phyloP scores from a whole-genome alignment of 441 rosid species.

The Pelargonium cotyledonis region DNA sequence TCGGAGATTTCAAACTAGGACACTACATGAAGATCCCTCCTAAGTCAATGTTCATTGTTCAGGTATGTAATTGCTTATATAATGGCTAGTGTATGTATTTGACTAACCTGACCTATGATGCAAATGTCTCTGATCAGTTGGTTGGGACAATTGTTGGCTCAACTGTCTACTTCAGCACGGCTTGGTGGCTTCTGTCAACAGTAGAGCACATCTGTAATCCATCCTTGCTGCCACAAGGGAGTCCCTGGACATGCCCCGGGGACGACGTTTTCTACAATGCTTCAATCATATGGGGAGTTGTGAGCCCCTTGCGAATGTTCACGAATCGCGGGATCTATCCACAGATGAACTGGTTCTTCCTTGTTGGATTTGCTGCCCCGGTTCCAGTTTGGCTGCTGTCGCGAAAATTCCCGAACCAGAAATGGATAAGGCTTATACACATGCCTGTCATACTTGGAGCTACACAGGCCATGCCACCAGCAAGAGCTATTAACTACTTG shows the following conservation, averaged over 20 bases:
- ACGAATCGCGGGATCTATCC: background rate
- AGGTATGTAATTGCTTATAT: background rate
- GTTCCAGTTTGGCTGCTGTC: background rate
- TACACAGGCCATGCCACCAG: background rate
- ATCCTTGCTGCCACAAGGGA: background rate
- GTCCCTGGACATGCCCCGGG: conserved; percentile 2
- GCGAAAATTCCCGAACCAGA: background rate
- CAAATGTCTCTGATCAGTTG: background rate
- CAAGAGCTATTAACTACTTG: background rate
- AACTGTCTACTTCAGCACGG: conserved; percentile 4
- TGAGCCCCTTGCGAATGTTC: background rate
- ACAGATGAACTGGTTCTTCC: conserved; percentile 1
- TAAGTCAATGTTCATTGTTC: conserved; percentile 19
- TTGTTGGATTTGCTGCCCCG: background rate
- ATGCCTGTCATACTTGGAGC: conserved; percentile 1
- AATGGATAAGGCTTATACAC: background rate
- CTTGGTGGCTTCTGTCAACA: background rate
- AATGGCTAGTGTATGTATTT: too few species aligned
- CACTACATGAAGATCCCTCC: conserved; percentile 25
- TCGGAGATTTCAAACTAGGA: conserved; percentile 20
- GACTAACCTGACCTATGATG: too few species aligned
- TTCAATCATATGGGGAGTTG: conserved; percentile 1
- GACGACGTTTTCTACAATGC: background rate
- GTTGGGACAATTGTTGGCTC: background rate
- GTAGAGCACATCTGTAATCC: background rate